A percentile compares a stretch with the other conserved stretches of the same genome.
These are phyloP conservation scores for Anthostomella pinea DNA, from an alignment of 2,329 filamentous ascomycete species.

Conservation along the genomic window DNA sequence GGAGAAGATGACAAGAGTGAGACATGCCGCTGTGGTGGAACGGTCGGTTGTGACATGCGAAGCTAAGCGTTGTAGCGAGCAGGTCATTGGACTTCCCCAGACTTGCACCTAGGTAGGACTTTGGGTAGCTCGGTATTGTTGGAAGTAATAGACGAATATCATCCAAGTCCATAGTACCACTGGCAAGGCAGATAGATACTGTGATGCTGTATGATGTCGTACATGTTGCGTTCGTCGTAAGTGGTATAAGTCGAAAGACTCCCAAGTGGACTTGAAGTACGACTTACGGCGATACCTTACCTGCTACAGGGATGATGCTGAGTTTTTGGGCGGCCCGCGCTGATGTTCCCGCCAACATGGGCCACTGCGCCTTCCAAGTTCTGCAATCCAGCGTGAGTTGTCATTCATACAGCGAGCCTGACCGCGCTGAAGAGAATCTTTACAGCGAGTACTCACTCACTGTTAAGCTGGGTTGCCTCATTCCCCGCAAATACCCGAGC, in stretches of 20 bases:
- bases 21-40: conserved; percentile 30
- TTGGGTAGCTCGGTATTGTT: too few species aligned
- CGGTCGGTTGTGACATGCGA: conserved; percentile 30
- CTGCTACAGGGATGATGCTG: not conserved
- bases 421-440: not conserved
- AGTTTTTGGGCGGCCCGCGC: conserved; percentile 5
- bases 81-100: too few species aligned
- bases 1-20: conserved; percentile 21
- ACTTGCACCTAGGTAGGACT: too few species aligned
- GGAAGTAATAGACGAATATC: too few species aligned
- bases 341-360: conserved; percentile 1
- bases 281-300: not conserved
- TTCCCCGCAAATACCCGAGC: conserved; percentile 19
- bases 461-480: conserved; percentile 6
- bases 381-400: not conserved
- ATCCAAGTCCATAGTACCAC: too few species aligned
- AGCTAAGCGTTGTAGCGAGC: not conserved
- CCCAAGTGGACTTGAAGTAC: not conserved
- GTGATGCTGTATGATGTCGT: too few species aligned
- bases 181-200: too few species aligned
- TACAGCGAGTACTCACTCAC: conserved; percentile 1
- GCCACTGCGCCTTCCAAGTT: not conserved
- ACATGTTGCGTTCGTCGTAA: too few species aligned
- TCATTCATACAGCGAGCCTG: not conserved
- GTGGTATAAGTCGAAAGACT: too few species aligned